Base-by-base conservation (phyloP, 345 rosid species). In the Hibiscus mutabilis region DNA sequence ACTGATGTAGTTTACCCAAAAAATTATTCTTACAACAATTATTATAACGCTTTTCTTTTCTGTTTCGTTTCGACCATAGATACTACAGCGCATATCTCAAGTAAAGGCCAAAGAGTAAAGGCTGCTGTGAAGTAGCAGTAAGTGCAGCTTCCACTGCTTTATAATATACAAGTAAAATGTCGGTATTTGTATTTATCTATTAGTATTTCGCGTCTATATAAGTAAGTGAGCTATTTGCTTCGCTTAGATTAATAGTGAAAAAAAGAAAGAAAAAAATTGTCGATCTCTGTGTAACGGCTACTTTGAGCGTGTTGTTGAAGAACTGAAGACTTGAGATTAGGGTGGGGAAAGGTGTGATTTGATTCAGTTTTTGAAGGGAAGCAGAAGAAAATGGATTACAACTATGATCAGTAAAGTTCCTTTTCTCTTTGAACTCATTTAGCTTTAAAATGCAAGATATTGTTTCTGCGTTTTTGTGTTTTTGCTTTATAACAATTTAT, bases 261-360 rank as follows among this genome's bases (percentile, higher is more conserved):
- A 22, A 44, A 27, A 15, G 5, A 13, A n/a, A 37, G 16, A 9
- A 62, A 22, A 22, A 1, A 7, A 19, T 65, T 22, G 31, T 27
- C 59, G 47, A 71, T 71, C 74, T 71, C 59, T 71, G 19, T 59
- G 58, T 71, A 60, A 71, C 67, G 74, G 47, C 59, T 71, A 71
- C 18, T 71, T 71, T 10, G 35, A 9, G 29, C 27, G 16, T 59
- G 51, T 25, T 59, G 22, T n/a, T n/a, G 40, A 47, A 44, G 66
- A 24, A 61, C 24, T 18, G 42, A 27, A 60, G 22, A 18, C 46
- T 40, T 12, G 60, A 29, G 58, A 16, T 27, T 1, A 49, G 29
- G 16, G 25, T 3, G 4, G 19, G 21, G 2, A 11, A 53, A 22
- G 10, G 19, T 46, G 3, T 60, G 67, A 46, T 71, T 71, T 71